Evolutionary conservation across 495 filamentous ascomycete genomes (phyloP).

Genomic region (Talaromyces borbonicus): DNA sequence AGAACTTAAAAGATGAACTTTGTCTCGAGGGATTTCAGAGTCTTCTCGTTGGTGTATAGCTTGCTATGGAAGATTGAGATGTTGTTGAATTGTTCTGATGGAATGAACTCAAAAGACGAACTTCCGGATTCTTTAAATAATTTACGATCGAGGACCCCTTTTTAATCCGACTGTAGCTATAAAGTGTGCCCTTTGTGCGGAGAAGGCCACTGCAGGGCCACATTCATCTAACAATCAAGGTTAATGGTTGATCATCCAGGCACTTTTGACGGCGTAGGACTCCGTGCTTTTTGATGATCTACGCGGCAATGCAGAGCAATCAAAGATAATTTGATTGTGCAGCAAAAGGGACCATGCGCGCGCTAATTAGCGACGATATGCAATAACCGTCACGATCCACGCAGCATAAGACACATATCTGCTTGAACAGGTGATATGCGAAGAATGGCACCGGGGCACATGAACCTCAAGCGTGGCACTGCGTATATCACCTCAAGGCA

Average conservation of each 20-base stretch:
- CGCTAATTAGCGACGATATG: constrained; percentile 9
- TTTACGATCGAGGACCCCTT: constrained; percentile 1
- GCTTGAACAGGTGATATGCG: constrained; percentile 3
- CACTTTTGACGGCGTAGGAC: constrained; percentile 3
- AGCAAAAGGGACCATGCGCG: constrained; percentile 6
- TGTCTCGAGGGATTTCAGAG: not conserved
- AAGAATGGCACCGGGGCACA: not conserved
- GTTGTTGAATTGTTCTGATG: not conserved
- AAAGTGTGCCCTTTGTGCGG: constrained; percentile 4
- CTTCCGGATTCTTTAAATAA: constrained; percentile 2
- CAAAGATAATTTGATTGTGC: constrained; percentile 1
- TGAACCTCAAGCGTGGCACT: constrained; percentile 1
- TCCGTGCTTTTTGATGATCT: constrained; percentile 4
- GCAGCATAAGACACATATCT: constrained; percentile 1
- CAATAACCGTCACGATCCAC: constrained; percentile 3
- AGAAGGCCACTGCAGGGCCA: constrained; percentile 6
- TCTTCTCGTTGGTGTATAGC: constrained; percentile 8
- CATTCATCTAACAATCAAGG: not conserved
- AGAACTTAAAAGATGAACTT: not conserved
- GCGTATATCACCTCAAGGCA: constrained; percentile 1
- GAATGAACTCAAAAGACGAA: not conserved
- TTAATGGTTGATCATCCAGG: constrained; percentile 2
- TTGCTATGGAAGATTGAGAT: constrained; percentile 11
- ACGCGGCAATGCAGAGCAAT: constrained; percentile 6
- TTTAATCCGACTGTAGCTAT: not conserved